Conservation (phyloP, 2,329 filamentous ascomycete species). For the Ilyonectria mors-panacis region DNA sequence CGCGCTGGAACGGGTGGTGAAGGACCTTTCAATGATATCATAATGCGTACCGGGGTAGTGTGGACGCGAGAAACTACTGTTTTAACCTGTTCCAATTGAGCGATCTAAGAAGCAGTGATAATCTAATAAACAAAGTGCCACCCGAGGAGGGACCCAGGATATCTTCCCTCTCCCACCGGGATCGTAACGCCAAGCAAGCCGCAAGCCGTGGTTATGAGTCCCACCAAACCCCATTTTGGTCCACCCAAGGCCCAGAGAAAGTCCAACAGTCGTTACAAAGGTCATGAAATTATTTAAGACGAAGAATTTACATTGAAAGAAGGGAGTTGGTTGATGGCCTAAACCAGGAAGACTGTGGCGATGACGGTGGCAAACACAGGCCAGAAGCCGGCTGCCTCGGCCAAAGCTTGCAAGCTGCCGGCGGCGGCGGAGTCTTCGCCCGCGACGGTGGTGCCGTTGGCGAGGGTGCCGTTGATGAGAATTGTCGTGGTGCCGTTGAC, state of each 20-base stretch:
- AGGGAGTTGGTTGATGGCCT: constrained; percentile 28
- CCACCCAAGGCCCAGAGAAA: neutral
- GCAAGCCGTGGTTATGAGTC: neutral
- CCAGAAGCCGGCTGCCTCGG: constrained; percentile 64
- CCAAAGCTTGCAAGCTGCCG: constrained; percentile 47
- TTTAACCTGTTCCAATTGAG: neutral
- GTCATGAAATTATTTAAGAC: constrained; percentile 20
- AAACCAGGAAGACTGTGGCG: constrained; percentile 62
- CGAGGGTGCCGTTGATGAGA: constrained; percentile 82
- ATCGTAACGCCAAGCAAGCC: constrained; percentile 17
- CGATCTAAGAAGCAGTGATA: neutral
- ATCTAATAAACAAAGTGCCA: constrained; percentile 5
- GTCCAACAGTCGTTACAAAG: constrained; percentile 2
- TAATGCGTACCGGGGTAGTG: too few species aligned
- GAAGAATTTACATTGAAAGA: constrained; percentile 12
- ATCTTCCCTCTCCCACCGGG: constrained; percentile 1
- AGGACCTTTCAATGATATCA: neutral
- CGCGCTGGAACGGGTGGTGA: constrained; percentile 79
- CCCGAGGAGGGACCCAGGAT: constrained; percentile 8
- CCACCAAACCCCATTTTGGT: neutral
- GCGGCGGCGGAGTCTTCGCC: constrained; percentile 51
- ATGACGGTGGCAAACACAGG: constrained; percentile 62
- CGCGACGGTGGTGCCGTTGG: constrained; percentile 76
- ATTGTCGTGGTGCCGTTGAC: constrained; percentile 76
- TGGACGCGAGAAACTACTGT: neutral